These are phyloP conservation scores for Podospora tetraspora DNA, from an alignment of 495 filamentous ascomycete species.

Conservation along the genomic window DNA sequence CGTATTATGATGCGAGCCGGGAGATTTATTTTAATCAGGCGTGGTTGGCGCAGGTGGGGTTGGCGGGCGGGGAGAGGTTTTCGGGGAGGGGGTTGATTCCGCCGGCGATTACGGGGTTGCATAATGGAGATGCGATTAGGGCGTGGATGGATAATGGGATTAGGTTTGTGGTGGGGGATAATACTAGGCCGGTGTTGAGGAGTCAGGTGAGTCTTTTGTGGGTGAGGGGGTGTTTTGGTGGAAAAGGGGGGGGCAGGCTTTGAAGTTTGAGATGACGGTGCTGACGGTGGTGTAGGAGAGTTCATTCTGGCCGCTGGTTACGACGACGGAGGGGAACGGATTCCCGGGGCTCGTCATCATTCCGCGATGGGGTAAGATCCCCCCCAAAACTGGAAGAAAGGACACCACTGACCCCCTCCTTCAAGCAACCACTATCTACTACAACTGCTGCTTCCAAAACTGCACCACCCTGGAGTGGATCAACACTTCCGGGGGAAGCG, in stretches of 20 bases:
- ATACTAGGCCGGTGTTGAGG: constrained; percentile 49
- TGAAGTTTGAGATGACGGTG: not conserved
- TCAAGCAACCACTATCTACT: constrained; percentile 57
- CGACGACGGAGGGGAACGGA: constrained; percentile 46
- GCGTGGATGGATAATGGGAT: constrained; percentile 58
- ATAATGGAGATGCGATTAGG: constrained; percentile 57
- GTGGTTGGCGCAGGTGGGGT: constrained; percentile 50
- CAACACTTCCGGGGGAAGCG: constrained; percentile 49
- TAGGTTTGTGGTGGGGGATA: constrained; percentile 57
- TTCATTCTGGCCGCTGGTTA: constrained; percentile 52
- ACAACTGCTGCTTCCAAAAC: constrained; percentile 53
- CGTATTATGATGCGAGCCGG: constrained; percentile 50
- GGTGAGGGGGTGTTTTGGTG: not conserved
- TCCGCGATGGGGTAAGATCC: constrained; percentile 46
- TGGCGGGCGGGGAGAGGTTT: constrained; percentile 39
- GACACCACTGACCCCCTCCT: not conserved
- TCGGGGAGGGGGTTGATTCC: constrained; percentile 54
- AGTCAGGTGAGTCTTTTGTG: constrained; percentile 30
- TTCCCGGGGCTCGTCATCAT: constrained; percentile 54
- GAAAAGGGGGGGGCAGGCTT: not conserved
- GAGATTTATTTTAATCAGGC: constrained; percentile 58
- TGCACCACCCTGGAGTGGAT: constrained; percentile 59
- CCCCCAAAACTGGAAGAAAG: not conserved
- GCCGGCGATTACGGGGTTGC: constrained; percentile 58
- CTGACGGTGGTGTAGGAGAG: constrained; percentile 24